Conservation (phyloP, 2,329 filamentous ascomycete species). For the Beauveria rudraprayagi region DNA sequence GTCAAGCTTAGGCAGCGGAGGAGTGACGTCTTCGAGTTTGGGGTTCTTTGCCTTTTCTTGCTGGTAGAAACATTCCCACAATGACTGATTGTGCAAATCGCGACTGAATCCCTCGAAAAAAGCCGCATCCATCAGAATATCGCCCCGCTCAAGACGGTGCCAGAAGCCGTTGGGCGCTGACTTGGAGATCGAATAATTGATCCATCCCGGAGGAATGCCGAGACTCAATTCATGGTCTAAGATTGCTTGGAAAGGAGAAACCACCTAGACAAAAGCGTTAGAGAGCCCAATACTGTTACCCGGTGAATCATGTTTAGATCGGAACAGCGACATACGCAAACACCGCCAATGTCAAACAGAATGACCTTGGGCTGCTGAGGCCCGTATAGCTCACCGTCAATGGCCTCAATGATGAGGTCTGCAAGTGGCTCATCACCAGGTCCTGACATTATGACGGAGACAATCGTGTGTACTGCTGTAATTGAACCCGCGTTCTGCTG, state of each 20-base stretch:
- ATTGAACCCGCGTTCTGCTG: background rate
- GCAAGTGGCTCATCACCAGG: slow-evolving; percentile 13
- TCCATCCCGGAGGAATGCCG: slow-evolving; percentile 76
- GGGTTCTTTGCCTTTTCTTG: slow-evolving; percentile 34
- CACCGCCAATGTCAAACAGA: slow-evolving; percentile 92
- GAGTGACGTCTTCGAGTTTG: slow-evolving; percentile 33
- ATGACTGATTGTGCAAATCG: slow-evolving; percentile 58
- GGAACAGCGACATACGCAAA: slow-evolving; percentile 66
- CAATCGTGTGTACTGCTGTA: background rate
- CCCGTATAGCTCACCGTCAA: slow-evolving; percentile 31
- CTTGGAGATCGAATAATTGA: slow-evolving; percentile 82
- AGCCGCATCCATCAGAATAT: slow-evolving; percentile 61
- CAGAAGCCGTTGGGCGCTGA: slow-evolving; percentile 73
- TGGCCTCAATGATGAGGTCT: slow-evolving; percentile 23
- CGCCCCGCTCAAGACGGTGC: slow-evolving; percentile 81
- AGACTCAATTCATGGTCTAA: slow-evolving; percentile 76
- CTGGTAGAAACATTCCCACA: slow-evolving; percentile 62
- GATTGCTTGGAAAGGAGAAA: slow-evolving; percentile 88
- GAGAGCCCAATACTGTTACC: too few species aligned
- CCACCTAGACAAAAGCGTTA: slow-evolving; percentile 48
- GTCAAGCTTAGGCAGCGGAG: slow-evolving; percentile 65
- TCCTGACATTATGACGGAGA: background rate
- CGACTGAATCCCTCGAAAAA: slow-evolving; percentile 71
- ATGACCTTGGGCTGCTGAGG: slow-evolving; percentile 59
- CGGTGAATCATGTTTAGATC: background rate